A percentile compares a stretch with the other conserved stretches of the same genome.
phyloP scores from a whole-genome alignment of 2,329 filamentous ascomycete species.

The Akanthomyces muscarius region DNA sequence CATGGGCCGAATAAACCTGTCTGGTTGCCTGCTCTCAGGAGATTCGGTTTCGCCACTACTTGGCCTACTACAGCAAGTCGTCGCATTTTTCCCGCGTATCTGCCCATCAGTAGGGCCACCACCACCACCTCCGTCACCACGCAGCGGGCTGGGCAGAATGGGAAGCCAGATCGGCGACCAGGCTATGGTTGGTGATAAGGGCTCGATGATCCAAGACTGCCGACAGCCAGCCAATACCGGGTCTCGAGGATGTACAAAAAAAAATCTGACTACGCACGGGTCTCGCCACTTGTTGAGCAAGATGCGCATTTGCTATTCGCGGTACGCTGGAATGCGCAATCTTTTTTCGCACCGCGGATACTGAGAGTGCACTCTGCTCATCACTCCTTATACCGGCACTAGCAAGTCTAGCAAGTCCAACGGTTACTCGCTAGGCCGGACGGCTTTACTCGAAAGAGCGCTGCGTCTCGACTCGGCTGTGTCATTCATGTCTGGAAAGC shows the following conservation, averaged over 20 bases:
- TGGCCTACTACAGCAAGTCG: neutral
- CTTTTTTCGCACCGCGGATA: neutral
- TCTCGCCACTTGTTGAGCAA: neutral
- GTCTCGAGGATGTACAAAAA: no score
- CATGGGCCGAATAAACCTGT: neutral
- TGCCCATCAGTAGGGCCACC: no score
- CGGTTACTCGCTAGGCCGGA: no score
- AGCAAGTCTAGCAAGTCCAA: neutral
- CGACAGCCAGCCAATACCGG: no score
- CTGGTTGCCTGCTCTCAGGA: neutral
- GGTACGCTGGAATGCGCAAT: neutral
- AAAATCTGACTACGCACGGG: neutral
- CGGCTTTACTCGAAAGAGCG: neutral
- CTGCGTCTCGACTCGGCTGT: neutral
- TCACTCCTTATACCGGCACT: neutral
- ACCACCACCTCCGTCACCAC: neutral
- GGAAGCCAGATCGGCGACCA: neutral
- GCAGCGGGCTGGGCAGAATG: neutral
- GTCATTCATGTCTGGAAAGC: slow-evolving; percentile 7
- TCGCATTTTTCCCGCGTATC: no score
- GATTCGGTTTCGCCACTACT: neutral
- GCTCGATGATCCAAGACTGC: neutral
- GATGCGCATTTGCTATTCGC: neutral
- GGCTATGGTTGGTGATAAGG: neutral
- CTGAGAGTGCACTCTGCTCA: neutral